Percentiles rank a stretch among this genome's conserved stretches.
Evolutionary conservation across 2,329 filamentous ascomycete genomes (phyloP).

Genomic region (Torrubiellomyces zombiae): DNA sequence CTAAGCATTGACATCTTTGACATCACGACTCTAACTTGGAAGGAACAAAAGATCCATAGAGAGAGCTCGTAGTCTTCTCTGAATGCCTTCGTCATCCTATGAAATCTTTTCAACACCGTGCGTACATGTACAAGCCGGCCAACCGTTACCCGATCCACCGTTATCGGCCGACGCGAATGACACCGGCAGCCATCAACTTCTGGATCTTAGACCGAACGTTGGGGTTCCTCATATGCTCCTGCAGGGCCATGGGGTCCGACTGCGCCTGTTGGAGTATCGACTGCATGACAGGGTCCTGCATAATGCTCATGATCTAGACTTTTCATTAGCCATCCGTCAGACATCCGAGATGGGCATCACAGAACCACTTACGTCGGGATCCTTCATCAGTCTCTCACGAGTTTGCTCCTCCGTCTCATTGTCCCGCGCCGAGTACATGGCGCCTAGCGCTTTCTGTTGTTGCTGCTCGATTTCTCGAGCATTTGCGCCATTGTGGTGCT

Average conservation of each 20-base stretch:
- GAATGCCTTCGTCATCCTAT: too few relatives aligned
- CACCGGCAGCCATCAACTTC: conserved; percentile 83
- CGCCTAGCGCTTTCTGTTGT: conserved; percentile 78
- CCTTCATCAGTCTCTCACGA: conserved; percentile 72
- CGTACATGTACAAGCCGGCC: too few relatives aligned
- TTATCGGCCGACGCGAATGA: conserved; percentile 57
- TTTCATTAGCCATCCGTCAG: conserved; percentile 2
- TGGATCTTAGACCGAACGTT: conserved; percentile 76
- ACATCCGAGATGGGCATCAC: neutral
- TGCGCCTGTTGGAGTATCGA: conserved; percentile 94
- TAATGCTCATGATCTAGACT: conserved; percentile 64
- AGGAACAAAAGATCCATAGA: too few relatives aligned
- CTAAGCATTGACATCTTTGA: too few relatives aligned
- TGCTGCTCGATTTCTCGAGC: conserved; percentile 83
- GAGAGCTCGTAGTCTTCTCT: too few relatives aligned
- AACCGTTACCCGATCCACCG: neutral
- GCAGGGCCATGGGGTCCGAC: conserved; percentile 74
- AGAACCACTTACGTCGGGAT: conserved; percentile 70
- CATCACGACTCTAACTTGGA: too few relatives aligned
- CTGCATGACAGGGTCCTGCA: conserved; percentile 96
- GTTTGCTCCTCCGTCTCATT: conserved; percentile 96
- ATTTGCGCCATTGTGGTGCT: conserved; percentile 55
- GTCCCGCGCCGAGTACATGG: conserved; percentile 80
- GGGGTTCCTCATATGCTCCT: conserved; percentile 95
- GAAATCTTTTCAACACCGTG: too few relatives aligned